Evolutionary conservation across 2,329 filamentous ascomycete species (phyloP).

Genomic region (Pseudovirgaria hyperparasitica): DNA sequence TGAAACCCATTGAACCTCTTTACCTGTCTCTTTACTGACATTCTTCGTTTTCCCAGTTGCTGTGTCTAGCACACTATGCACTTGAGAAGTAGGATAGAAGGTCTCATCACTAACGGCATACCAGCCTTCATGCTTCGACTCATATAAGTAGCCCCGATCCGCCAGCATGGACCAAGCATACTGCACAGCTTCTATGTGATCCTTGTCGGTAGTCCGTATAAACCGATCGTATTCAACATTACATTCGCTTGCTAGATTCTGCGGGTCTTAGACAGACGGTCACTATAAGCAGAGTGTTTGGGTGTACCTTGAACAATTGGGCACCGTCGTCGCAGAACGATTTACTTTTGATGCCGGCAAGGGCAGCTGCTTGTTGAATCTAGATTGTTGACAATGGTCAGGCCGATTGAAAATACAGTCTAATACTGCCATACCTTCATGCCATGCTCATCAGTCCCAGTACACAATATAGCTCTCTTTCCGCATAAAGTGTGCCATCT

Average conservation of each 20-base stretch:
- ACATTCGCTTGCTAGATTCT: constrained; percentile 55
- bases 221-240: constrained; percentile 72
- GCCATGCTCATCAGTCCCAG: constrained; percentile 93
- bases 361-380: constrained; percentile 73
- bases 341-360: constrained; percentile 59
- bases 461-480: constrained; percentile 60
- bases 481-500: constrained; percentile 76
- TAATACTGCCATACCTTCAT: constrained; percentile 53
- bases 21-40: constrained; percentile 68
- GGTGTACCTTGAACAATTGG: constrained; percentile 54
- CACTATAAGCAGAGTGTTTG: not conserved
- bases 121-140: constrained; percentile 82
- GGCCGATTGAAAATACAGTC: not conserved
- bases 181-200: constrained; percentile 73
- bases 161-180: constrained; percentile 78
- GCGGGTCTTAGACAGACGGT: constrained; percentile 6
- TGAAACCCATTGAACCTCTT: constrained; percentile 86
- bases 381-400: constrained; percentile 12
- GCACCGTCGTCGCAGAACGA: constrained; percentile 82
- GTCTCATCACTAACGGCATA: constrained; percentile 95
- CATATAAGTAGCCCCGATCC: constrained; percentile 67
- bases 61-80: constrained; percentile 64
- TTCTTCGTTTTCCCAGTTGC: constrained; percentile 72
- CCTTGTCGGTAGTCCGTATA: constrained; percentile 76
- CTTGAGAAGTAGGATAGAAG: constrained; percentile 70